These are phyloP conservation scores for Trichoderma simmonsii DNA, from an alignment of 2,329 filamentous ascomycete species.

Conservation along the genomic window DNA sequence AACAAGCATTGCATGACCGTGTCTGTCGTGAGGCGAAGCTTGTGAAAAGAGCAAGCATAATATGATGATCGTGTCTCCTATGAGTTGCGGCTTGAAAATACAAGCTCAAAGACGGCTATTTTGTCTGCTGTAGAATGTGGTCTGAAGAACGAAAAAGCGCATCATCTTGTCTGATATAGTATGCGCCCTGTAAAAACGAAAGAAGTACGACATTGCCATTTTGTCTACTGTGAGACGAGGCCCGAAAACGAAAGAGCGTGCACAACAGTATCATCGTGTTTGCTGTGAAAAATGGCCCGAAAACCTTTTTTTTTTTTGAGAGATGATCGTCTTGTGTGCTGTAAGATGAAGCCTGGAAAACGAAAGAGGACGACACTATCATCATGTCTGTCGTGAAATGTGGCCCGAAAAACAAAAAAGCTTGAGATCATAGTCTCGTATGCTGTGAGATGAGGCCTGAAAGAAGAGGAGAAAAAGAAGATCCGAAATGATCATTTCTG, in stretches of 20 bases:
- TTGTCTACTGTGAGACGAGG: neutral
- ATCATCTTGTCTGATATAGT: neutral
- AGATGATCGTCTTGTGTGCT: neutral
- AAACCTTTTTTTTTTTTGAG: too few species aligned
- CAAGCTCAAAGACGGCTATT: neutral
- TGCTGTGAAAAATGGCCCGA: neutral
- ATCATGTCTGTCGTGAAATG: neutral
- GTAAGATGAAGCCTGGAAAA: neutral
- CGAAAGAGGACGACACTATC: neutral
- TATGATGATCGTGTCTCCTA: neutral
- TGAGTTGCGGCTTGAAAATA: neutral
- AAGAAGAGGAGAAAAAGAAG: neutral
- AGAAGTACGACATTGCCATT: neutral
- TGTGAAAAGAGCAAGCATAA: neutral
- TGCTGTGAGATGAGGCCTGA: neutral
- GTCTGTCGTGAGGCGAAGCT: neutral
- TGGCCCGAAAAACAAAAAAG: neutral
- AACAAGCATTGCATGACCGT: neutral
- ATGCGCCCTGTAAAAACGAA: neutral
- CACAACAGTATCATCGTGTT: neutral
- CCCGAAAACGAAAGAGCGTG: slow-evolving; percentile 24
- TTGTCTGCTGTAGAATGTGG: neutral
- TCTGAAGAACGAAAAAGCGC: neutral
- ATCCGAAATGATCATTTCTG: neutral
- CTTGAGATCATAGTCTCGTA: neutral